Percentiles rank a stretch among this genome's conserved stretches.
Conservation (phyloP, 2,329 filamentous ascomycete species). For the Monilinia vaccinii-corymbosi region DNA sequence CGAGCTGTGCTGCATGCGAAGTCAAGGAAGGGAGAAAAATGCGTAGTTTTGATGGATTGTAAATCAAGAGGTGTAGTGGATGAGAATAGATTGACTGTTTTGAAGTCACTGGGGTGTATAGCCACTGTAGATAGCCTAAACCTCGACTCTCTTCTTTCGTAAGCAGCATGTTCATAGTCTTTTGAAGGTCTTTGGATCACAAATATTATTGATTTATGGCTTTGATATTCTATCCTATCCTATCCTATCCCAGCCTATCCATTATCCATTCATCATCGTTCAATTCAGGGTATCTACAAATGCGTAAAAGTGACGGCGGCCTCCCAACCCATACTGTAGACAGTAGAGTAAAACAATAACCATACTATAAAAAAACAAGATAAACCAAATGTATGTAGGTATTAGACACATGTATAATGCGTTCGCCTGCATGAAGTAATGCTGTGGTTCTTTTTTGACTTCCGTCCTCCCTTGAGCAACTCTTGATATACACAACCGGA, state of each 20-base stretch:
- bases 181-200: neutral
- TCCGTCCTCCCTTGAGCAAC: neutral
- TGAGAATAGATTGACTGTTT: neutral
- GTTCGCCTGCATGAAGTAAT: neutral
- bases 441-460: neutral
- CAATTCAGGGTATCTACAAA: constrained; percentile 5
- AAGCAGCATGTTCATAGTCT: neutral
- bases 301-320: neutral
- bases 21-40: neutral
- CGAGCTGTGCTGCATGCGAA: neutral
- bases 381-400: neutral
- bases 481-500: constrained; percentile 1
- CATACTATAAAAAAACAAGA: constrained; percentile 3
- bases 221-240: neutral
- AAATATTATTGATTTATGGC: neutral
- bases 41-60: neutral
- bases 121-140: neutral
- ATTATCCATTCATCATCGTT: constrained; percentile 1
- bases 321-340: constrained; percentile 1
- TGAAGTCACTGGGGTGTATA: neutral
- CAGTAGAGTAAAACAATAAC: constrained; percentile 4
- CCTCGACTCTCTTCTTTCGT: too few relatives aligned
- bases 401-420: neutral
- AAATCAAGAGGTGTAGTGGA: neutral
- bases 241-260: neutral